Percentiles rank a stretch among this genome's conserved stretches.
These are phyloP conservation scores for Spongispora temasekensis DNA, from an alignment of 1,284 basidiomycete species.

Conservation along the genomic window DNA sequence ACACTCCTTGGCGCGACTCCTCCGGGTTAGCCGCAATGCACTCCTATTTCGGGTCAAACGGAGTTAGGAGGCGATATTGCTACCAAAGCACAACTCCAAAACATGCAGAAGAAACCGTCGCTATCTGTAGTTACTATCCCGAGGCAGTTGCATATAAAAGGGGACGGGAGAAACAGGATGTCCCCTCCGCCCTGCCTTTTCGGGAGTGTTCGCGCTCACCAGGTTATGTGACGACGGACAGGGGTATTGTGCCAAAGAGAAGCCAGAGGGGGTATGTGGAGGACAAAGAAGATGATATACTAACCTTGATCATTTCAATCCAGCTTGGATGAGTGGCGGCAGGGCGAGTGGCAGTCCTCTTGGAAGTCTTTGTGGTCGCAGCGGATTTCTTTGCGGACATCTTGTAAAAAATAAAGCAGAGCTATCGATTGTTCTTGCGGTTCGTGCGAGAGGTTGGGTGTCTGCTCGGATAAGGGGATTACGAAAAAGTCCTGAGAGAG, in stretches of 20 bases:
- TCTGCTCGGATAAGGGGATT: conserved; percentile 33
- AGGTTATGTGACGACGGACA: conserved; percentile 8
- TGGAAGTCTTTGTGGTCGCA: conserved; percentile 31
- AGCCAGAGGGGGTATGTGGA: neutral
- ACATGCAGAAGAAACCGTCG: neutral
- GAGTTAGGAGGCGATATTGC: conserved; percentile 22
- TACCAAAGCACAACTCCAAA: conserved; percentile 6
- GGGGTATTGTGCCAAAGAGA: conserved; percentile 6
- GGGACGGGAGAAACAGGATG: conserved; percentile 5
- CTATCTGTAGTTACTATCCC: conserved; percentile 7
- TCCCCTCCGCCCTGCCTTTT: conserved; percentile 49
- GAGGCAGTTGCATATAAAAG: conserved; percentile 14
- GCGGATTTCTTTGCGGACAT: conserved; percentile 38
- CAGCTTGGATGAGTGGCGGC: conserved; percentile 64
- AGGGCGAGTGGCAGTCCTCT: conserved; percentile 41
- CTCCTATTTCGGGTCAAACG: conserved; percentile 53
- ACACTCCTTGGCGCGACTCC: conserved; percentile 83
- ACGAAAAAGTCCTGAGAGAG: conserved; percentile 36
- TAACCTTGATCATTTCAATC: conserved; percentile 80
- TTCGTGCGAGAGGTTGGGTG: conserved; percentile 21
- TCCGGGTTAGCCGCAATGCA: conserved; percentile 77
- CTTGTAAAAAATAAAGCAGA: conserved; percentile 20
- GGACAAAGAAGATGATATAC: conserved; percentile 8
- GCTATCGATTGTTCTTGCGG: conserved; percentile 38
- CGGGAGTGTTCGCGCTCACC: conserved; percentile 25